Conservation (phyloP, 768 basidiomycete genomes). For the Russula griseocarnosa region DNA sequence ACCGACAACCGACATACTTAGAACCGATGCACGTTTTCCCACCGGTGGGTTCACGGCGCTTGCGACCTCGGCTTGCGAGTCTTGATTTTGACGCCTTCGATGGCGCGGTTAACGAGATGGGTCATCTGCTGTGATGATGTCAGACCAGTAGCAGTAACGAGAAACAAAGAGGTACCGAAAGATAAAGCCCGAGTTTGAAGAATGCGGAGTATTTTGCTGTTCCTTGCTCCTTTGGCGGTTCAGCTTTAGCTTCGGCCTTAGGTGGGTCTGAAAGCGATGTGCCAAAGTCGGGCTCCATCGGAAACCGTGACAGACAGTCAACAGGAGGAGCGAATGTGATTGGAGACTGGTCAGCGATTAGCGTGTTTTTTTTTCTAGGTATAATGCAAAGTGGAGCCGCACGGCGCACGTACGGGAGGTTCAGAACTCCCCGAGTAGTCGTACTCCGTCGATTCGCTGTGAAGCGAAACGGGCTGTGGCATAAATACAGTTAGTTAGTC, state of each 20-base stretch:
- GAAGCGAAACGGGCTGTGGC: slow-evolving; percentile 10
- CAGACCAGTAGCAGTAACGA: neutral
- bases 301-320: neutral
- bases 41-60: neutral
- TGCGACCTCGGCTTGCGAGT: slow-evolving; percentile 10
- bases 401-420: slow-evolving; percentile 1
- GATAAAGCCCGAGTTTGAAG: slow-evolving; percentile 1
- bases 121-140: slow-evolving; percentile 10
- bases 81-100: slow-evolving; percentile 19
- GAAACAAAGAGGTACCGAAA: neutral
- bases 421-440: neutral
- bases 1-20: neutral
- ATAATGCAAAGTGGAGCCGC: neutral
- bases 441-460: slow-evolving; percentile 11
- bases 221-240: neutral
- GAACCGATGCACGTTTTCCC: neutral
- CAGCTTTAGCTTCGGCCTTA: neutral
- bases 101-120: neutral
- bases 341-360: slow-evolving; percentile 13
- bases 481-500: neutral
- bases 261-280: neutral
- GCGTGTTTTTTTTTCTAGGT: neutral
- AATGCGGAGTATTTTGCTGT: slow-evolving; percentile 6
- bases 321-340: slow-evolving; percentile 2
- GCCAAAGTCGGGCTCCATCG: neutral